Evolutionary conservation across 192 early-diverging fungal species (phyloP), one percentile per base, ranked within the genome.

Genomic region (Rhizoclosmatium sp.): DNA sequence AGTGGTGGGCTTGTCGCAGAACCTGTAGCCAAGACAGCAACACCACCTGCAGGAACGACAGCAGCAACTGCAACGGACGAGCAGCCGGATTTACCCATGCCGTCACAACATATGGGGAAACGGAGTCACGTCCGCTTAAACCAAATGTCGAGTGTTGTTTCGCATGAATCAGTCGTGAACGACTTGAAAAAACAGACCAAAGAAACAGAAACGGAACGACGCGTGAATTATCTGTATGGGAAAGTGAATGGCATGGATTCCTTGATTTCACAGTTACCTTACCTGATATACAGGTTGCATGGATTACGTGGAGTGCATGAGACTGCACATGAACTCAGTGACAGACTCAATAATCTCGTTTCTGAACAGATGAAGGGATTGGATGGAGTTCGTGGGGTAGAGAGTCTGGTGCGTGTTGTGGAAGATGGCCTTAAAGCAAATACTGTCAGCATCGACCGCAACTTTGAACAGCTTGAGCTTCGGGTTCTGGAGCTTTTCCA

Each of bases 401-500:
- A 75, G 45, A 59, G 59, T 3, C 59, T 75, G 19, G 56, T 47
- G 72, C 42, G 59, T 19, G 60, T 16, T 7, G 72, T 75, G 59
- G 72, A 75, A 45, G 59, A 75, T 2, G 72, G 72, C 5, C 14
- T 75, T 59, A n/a, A 19, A 14, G 72, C 72, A 44, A 75, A 75
- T 62, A 12, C 10, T 42, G 47, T 42, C 4, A 42, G 42, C 10
- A 41, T 75, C 2, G 47, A 62, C 21, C 12, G 10, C 10, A 75
- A 75, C 45, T 75, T 59, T 45, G 59, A 46, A n/a, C 39, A 31
- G 59, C 42, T 75, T 19, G 72, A 75, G 19, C 4, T 5, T 41
- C n/a, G 72, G 59, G 40, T 62, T 56, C 16, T 4, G 9, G 72
- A 62, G 31, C 31, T 31, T 31, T 31, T 31, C 31, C 31, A 31